Conservation (phyloP, 768 basidiomycete species). For the Mycena amicta region DNA sequence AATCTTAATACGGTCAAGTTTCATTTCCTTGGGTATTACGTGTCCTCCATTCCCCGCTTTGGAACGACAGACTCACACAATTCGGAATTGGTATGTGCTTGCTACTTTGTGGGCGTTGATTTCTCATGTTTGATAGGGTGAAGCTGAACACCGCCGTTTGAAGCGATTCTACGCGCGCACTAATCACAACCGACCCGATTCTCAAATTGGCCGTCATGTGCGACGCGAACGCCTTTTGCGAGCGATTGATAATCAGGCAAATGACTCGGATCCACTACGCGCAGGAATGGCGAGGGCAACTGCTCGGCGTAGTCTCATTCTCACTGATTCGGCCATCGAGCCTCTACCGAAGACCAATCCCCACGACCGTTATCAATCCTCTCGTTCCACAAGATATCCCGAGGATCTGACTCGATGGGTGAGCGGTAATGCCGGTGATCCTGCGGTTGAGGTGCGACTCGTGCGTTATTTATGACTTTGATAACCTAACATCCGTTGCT, state of each 20-base stretch:
- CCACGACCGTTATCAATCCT: not conserved
- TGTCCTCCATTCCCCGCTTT: not conserved
- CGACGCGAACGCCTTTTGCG: not conserved
- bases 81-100: not conserved
- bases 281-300: not conserved
- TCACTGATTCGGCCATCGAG: not conserved
- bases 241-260: not conserved
- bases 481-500: not conserved
- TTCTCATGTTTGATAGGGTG: not conserved
- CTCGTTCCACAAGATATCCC: not conserved
- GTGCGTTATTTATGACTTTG: not conserved
- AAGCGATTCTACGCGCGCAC: not conserved
- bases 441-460: not conserved
- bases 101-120: not conserved
- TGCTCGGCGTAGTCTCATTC: not conserved
- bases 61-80: not conserved
- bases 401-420: not conserved
- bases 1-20: not conserved
- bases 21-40: not conserved
- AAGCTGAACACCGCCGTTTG: constrained; percentile 11
- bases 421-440: not conserved
- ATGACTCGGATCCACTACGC: not conserved
- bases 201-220: not conserved
- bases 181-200: not conserved
- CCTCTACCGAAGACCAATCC: not conserved